Evolutionary conservation across 2,329 filamentous ascomycete species (phyloP).

Genomic region (Lachnellula hyalina): DNA sequence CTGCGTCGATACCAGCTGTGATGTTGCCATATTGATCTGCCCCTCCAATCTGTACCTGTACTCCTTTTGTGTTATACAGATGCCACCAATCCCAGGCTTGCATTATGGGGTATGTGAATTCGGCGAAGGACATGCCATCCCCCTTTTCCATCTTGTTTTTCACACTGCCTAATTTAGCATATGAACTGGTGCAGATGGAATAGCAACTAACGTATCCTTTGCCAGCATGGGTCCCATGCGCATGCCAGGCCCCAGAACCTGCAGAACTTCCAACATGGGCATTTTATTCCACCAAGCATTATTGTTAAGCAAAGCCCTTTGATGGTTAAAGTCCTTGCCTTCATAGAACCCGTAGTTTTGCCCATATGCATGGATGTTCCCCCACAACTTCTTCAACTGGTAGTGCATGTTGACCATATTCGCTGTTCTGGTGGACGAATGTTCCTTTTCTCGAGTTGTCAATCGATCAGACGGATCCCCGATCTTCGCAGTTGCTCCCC

Average conservation of each 20-base stretch:
- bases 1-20: slow-evolving; percentile 76
- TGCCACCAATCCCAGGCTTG: slow-evolving; percentile 98
- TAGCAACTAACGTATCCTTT: slow-evolving; percentile 69
- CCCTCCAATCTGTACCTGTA: slow-evolving; percentile 87
- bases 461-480: slow-evolving; percentile 73
- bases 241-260: slow-evolving; percentile 65
- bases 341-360: slow-evolving; percentile 58
- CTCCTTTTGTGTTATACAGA: slow-evolving; percentile 61
- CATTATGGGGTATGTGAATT: slow-evolving; percentile 88
- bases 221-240: slow-evolving; percentile 82
- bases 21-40: slow-evolving; percentile 98
- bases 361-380: slow-evolving; percentile 63
- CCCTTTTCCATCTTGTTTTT: slow-evolving; percentile 78
- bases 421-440: slow-evolving; percentile 47
- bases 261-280: slow-evolving; percentile 68
- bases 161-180: slow-evolving; percentile 41
- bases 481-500: slow-evolving; percentile 70
- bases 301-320: slow-evolving; percentile 71
- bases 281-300: slow-evolving; percentile 73
- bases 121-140: slow-evolving; percentile 89
- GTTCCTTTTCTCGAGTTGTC: slow-evolving; percentile 51
- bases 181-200: neutral
- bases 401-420: slow-evolving; percentile 65
- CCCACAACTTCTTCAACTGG: slow-evolving; percentile 68
- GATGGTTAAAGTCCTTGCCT: slow-evolving; percentile 62